Evolutionary conservation across 257 asterid species (phyloP), one percentile per base, ranked within the genome.

Genomic region (Solanum neorickii): DNA sequence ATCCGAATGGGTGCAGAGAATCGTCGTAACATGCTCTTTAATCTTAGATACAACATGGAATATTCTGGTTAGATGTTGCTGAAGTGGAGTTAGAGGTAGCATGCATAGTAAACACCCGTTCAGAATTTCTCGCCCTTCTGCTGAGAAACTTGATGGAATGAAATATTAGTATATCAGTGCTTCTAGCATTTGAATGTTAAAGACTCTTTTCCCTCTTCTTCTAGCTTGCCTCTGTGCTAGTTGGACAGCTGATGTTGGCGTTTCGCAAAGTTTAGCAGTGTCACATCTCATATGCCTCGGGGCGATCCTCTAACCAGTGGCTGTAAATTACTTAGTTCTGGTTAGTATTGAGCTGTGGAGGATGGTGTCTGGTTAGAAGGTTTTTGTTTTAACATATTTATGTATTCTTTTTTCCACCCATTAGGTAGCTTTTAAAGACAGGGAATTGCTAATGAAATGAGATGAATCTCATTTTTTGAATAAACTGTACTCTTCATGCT

Each of bases 11-110:
- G 94, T 62, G 14, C 86, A 13, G 99, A 96, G 87, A 86, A 3
- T 83, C 96, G 99, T 69, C 89, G 94, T 89, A 89, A 93, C 88
- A 0, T 90, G 83, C 93, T 97, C 83, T 96, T 96, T 91, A 87
- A 88, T 46, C 93, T 92, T 49, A 88, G 88, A 52, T 95, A 94
- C 89, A 89, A 90, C 89, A 88, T 65, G 21, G 85, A 49, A 82
- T 82, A 49, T 7, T 66, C 70, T 49, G 85, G 85, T 82, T 82
- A 82, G 85, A 49, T 82, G 85, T 1, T 82, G 42, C 85, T 82
- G 85, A 82, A 14, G 11, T 29, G 70, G 25, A 82, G 31, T 56
- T 21, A 82, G 46, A 29, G 85, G 11, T 82, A 5, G 2, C 44
- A 3, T 49, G 70, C 85, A 82, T 82, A 29, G 21, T 82, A 70